phyloP scores from a whole-genome alignment of 1,284 basidiomycete species.

The Pyrrhoderma lamaoense region DNA sequence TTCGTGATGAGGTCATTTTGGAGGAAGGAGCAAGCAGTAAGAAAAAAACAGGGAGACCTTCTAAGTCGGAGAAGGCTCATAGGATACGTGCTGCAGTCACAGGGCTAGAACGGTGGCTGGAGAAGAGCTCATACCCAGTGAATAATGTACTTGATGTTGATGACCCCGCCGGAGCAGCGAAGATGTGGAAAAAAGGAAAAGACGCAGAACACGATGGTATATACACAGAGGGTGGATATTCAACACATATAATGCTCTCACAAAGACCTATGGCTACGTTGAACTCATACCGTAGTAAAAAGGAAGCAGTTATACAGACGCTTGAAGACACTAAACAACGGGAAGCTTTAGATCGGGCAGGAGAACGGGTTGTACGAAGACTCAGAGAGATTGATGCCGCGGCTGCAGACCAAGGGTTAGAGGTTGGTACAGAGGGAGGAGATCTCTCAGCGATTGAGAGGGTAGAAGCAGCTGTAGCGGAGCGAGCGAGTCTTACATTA shows the following conservation, averaged over 20 bases:
- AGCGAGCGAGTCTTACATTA: conserved; percentile 37
- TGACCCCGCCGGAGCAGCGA: conserved; percentile 9
- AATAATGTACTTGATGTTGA: conserved; percentile 11
- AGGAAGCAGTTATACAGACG: conserved; percentile 33
- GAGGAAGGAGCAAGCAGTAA: conserved; percentile 1
- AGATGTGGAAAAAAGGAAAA: neutral
- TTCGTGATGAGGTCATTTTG: conserved; percentile 31
- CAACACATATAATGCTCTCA: conserved; percentile 33
- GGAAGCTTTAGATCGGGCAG: conserved; percentile 35
- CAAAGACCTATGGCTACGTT: conserved; percentile 32
- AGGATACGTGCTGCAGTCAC: conserved; percentile 45
- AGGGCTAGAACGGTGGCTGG: conserved; percentile 46
- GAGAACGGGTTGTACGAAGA: conserved; percentile 41
- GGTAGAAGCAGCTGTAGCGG: conserved; percentile 41
- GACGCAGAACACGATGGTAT: neutral
- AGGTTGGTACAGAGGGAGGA: conserved; percentile 37
- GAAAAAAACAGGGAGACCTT: conserved; percentile 62
- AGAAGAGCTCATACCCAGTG: conserved; percentile 29
- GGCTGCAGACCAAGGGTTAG: conserved; percentile 33
- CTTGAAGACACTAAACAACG: conserved; percentile 23
- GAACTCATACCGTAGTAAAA: conserved; percentile 34
- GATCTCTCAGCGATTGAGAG: conserved; percentile 41
- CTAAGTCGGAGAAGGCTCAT: conserved; percentile 50
- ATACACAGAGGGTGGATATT: conserved; percentile 7
- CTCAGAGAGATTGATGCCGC: conserved; percentile 45